These are phyloP conservation scores for Crithidia bombi DNA, from an alignment of 208 protist genomes.

Conservation along the genomic window DNA sequence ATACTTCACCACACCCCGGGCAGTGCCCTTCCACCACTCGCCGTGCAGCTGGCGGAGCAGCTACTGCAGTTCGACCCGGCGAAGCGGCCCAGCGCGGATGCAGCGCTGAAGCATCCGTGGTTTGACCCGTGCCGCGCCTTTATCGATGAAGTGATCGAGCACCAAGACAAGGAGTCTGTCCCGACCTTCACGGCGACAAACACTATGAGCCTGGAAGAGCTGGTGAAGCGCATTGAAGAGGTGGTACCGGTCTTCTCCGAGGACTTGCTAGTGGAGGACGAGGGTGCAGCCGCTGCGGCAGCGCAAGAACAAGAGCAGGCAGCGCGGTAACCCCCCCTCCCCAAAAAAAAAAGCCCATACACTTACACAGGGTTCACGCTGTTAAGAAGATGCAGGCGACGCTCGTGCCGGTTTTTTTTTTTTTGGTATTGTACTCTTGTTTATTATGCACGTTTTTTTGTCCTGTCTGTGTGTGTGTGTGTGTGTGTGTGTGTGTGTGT, in stretches of 20 bases:
- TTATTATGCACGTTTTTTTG: too few species aligned
- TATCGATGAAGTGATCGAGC: constrained; percentile 77
- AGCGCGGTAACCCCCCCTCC: neutral
- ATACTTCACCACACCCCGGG: constrained; percentile 52
- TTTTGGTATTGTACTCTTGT: too few species aligned
- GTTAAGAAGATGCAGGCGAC: too few species aligned
- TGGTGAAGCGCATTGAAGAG: constrained; percentile 76
- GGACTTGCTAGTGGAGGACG: constrained; percentile 72
- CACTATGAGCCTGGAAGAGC: constrained; percentile 53
- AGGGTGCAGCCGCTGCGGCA: constrained; percentile 7
- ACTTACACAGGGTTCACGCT: neutral
- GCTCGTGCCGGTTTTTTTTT: too few species aligned
- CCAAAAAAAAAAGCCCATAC: neutral
- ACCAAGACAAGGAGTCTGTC: constrained; percentile 60
- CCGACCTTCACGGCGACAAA: constrained; percentile 60
- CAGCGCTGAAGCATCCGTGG: constrained; percentile 82
- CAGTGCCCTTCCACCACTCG: constrained; percentile 28
- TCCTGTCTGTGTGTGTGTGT: neutral
- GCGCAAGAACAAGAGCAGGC: neutral
- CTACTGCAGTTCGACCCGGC: constrained; percentile 86
- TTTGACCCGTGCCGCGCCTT: constrained; percentile 82
- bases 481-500: constrained; percentile 7
- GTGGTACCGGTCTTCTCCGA: constrained; percentile 88
- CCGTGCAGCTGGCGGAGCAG: constrained; percentile 74
- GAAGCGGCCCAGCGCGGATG: constrained; percentile 77